Base-by-base conservation (phyloP, 331 rosid species). In the Cydonia oblonga region DNA sequence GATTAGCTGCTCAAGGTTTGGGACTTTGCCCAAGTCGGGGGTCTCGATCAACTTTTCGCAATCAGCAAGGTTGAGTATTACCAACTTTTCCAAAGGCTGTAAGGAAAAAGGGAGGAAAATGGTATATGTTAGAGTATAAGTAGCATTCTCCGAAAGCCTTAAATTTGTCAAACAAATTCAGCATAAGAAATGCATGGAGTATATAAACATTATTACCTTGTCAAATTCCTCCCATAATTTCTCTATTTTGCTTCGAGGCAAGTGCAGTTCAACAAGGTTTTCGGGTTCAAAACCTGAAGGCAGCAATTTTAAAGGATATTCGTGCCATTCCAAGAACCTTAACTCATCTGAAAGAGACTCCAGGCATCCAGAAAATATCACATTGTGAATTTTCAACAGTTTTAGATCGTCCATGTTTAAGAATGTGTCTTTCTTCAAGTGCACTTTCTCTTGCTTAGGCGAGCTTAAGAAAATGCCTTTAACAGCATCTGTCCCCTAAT, bases 1-100 rank as follows among this genome's bases (percentile, higher is more conserved):
- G 51, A 62, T 73, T 22, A 77, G 60, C 53, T 16, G 54, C 56
- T 70, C 81, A 35, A 77, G 76, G 42, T 70, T 33, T 35, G 76
- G 71, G 20, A 77, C 60, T 35, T 12, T 9, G 22, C 42, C 10
- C 13, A 77, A 53, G 51, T 77, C 66, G 16, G 76, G 76, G 66
- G 33, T 77, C 66, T 70, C 25, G 71, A 23, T 33, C 60, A 77
- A 53, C 33, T 51, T 33, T 54, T 18, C n/a, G 5, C 71, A 77
- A 38, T 35, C 52, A 38, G 71, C 19, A 26, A 77, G 81, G 64
- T 77, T n/a, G 6, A 77, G 54, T 25, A 52, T 23, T 46, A 24
- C 54, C 46, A 70, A 9, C 35, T 3, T 54, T 60, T 70, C 66
- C 60, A 75, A 56, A n/a, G 18, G 23, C 68, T 75, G 68, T 57